phyloP scores from a whole-genome alignment of 2,329 filamentous ascomycete genomes.

The Incumbomyces lentus region DNA sequence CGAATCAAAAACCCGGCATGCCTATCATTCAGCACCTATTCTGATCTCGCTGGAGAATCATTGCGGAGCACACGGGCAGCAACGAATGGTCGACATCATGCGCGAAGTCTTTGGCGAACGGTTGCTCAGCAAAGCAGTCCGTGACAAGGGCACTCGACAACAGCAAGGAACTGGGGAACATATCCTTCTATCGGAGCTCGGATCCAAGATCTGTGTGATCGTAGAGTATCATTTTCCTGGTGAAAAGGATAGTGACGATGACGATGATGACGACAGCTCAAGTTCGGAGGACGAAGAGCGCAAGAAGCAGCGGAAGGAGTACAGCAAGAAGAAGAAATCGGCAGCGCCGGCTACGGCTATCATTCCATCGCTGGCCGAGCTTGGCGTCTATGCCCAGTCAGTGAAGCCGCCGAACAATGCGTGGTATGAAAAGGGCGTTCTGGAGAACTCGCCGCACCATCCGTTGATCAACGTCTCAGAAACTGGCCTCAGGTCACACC shows the following conservation, averaged over 20 bases:
- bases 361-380: slow-evolving; percentile 19
- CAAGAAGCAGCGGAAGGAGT: slow-evolving; percentile 10
- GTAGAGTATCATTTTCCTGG: slow-evolving; percentile 20
- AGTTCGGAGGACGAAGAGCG: slow-evolving; percentile 10
- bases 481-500: slow-evolving; percentile 12
- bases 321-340: slow-evolving; percentile 16
- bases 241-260: slow-evolving; percentile 4
- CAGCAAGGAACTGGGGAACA: slow-evolving; percentile 16
- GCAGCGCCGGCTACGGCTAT: slow-evolving; percentile 11
- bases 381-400: slow-evolving; percentile 21
- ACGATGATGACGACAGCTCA: background rate
- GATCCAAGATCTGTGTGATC: slow-evolving; percentile 18
- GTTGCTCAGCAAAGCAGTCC: slow-evolving; percentile 15
- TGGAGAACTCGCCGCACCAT: slow-evolving; percentile 15
- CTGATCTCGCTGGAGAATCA: slow-evolving; percentile 20
- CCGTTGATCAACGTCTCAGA: slow-evolving; percentile 20
- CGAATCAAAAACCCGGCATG: slow-evolving; percentile 5
- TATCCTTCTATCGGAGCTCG: slow-evolving; percentile 17
- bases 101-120: slow-evolving; percentile 18
- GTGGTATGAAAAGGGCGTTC: slow-evolving; percentile 15
- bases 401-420: slow-evolving; percentile 19
- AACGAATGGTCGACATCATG: slow-evolving; percentile 18
- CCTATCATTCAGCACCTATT: slow-evolving; percentile 13
- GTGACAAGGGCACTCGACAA: slow-evolving; percentile 16
- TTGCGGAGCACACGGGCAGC: slow-evolving; percentile 15